Conservation (phyloP, 495 filamentous ascomycete species). For the Annulohypoxylon stygium region DNA sequence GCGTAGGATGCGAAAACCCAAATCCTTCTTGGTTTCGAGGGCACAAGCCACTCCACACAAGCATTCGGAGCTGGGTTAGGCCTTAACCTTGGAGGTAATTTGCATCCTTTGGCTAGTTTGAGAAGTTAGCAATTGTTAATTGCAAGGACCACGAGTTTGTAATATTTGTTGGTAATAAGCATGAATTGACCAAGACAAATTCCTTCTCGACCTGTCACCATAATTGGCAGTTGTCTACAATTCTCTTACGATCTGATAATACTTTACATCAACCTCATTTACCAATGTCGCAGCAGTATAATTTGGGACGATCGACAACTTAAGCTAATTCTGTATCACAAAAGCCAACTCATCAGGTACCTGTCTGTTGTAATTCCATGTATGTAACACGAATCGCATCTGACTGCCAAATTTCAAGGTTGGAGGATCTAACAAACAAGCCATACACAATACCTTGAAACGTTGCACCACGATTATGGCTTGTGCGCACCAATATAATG, state of each 20-base stretch:
- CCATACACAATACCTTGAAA: background rate
- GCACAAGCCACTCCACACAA: background rate
- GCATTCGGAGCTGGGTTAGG: background rate
- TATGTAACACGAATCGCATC: background rate
- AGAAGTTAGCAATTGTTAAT: background rate
- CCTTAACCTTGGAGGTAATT: background rate
- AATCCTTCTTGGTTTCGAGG: slow-evolving; percentile 1
- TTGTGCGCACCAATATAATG: background rate
- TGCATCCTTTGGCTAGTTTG: slow-evolving; percentile 8
- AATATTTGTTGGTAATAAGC: slow-evolving; percentile 2
- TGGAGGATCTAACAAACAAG: background rate
- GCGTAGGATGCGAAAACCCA: background rate
- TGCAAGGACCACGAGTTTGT: background rate
- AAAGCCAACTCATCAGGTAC: background rate
- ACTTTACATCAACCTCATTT: background rate
- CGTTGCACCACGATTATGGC: background rate
- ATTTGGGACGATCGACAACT: background rate
- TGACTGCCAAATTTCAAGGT: background rate
- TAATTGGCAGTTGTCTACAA: background rate
- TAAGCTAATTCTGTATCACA: background rate
- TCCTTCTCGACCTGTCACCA: background rate
- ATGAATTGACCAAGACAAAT: background rate
- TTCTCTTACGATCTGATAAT: background rate
- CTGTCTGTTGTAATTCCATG: no score
- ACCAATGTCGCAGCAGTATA: background rate